These are phyloP conservation scores for Alternaria panax DNA, from an alignment of 2,329 filamentous ascomycete species.

Conservation along the genomic window DNA sequence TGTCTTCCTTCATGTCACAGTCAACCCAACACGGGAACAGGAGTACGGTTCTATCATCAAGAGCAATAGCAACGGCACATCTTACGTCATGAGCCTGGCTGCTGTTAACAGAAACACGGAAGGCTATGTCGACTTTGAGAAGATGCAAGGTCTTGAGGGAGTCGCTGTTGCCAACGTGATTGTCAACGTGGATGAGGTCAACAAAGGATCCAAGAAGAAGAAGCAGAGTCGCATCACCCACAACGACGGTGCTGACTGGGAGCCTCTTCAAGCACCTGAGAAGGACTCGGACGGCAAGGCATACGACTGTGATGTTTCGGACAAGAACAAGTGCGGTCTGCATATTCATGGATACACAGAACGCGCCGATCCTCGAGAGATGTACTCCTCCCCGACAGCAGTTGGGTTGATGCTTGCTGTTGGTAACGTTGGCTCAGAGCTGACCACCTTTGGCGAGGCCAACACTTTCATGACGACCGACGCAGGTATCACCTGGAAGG, in stretches of 20 bases:
- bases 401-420: slow-evolving; percentile 90
- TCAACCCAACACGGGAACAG: slow-evolving; percentile 68
- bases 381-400: slow-evolving; percentile 86
- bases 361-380: slow-evolving; percentile 79
- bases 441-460: slow-evolving; percentile 72
- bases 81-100: slow-evolving; percentile 83
- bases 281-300: slow-evolving; percentile 74
- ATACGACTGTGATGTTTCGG: slow-evolving; percentile 71
- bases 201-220: slow-evolving; percentile 73
- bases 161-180: slow-evolving; percentile 88
- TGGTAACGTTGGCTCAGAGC: slow-evolving; percentile 83
- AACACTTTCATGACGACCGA: slow-evolving; percentile 92
- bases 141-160: slow-evolving; percentile 90
- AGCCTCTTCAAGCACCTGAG: slow-evolving; percentile 73
- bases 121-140: slow-evolving; percentile 94
- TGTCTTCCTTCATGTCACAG: slow-evolving; percentile 91
- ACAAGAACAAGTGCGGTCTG: slow-evolving; percentile 74
- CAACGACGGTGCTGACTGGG: slow-evolving; percentile 93
- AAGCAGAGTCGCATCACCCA: slow-evolving; percentile 93
- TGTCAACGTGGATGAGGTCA: slow-evolving; percentile 71
- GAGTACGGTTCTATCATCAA: slow-evolving; percentile 91
- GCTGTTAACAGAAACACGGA: slow-evolving; percentile 79
- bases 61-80: slow-evolving; percentile 98
- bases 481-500: slow-evolving; percentile 87
- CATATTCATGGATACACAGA: slow-evolving; percentile 98